Percentiles rank a stretch among this genome's conserved stretches.
Conservation (phyloP, 805 yeast species). For the Wickerhamomyces canadensis region DNA sequence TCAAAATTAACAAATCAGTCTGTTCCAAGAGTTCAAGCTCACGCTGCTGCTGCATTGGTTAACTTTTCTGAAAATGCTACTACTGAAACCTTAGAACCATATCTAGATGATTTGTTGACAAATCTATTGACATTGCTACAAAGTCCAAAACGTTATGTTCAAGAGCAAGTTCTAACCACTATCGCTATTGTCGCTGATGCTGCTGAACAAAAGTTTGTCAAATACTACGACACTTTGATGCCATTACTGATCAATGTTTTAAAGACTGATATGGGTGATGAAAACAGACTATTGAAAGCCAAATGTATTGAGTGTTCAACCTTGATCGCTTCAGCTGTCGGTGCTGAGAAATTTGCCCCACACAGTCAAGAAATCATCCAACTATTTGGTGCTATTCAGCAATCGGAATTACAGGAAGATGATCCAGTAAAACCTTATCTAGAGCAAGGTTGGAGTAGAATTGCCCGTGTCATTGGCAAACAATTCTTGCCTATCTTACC, state of each 20-base stretch:
- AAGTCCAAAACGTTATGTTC: conserved; percentile 87
- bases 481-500: conserved; percentile 83
- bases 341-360: conserved; percentile 78
- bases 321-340: conserved; percentile 90
- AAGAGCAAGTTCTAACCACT: conserved; percentile 94
- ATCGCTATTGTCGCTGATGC: conserved; percentile 97
- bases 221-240: conserved; percentile 93
- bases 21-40: conserved; percentile 92
- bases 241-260: conserved; percentile 78
- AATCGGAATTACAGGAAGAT: conserved; percentile 51
- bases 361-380: conserved; percentile 70
- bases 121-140: conserved; percentile 72
- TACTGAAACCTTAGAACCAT: conserved; percentile 87
- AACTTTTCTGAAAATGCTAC: conserved; percentile 91
- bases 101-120: conserved; percentile 71
- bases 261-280: conserved; percentile 71
- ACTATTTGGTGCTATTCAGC: conserved; percentile 68
- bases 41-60: conserved; percentile 97
- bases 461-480: conserved; percentile 78
- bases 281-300: conserved; percentile 76
- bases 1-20: conserved; percentile 68
- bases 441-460: conserved; percentile 94
- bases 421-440: conserved; percentile 84
- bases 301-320: conserved; percentile 96
- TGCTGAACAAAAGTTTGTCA: conserved; percentile 79